Evolutionary conservation across 1,284 basidiomycete species (phyloP).

Genomic region (Afroboletus lepidellus): DNA sequence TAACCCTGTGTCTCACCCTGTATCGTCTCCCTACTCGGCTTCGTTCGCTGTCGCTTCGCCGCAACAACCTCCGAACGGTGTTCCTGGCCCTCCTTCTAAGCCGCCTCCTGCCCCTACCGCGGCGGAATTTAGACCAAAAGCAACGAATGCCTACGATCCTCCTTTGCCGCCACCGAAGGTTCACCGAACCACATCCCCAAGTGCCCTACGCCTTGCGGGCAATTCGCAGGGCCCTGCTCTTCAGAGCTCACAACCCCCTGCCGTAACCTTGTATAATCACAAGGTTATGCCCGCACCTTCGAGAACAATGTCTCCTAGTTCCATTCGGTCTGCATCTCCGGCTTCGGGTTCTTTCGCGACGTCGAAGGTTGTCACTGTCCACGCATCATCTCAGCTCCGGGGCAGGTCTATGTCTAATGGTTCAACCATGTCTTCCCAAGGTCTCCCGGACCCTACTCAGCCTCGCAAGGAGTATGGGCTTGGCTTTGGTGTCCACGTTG

Average conservation of each 20-base stretch:
- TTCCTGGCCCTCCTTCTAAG: conserved; percentile 32
- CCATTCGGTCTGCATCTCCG: conserved; percentile 33
- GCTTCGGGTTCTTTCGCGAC: conserved; percentile 24
- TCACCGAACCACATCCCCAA: conserved; percentile 28
- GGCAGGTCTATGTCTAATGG: conserved; percentile 50
- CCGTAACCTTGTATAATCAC: conserved; percentile 18
- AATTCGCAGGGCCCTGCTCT: conserved; percentile 14
- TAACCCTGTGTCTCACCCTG: conserved; percentile 18
- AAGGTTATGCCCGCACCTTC: conserved; percentile 20
- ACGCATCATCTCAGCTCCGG: conserved; percentile 29
- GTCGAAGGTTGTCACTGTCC: conserved; percentile 15
- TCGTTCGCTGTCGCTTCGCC: conserved; percentile 17
- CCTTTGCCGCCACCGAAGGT: conserved; percentile 61
- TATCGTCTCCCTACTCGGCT: conserved; percentile 23
- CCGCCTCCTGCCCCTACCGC: conserved; percentile 36
- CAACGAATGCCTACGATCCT: conserved; percentile 76
- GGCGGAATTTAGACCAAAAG: conserved; percentile 55
- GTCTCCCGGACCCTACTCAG: conserved; percentile 17
- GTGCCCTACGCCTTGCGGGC: conserved; percentile 22
- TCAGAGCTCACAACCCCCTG: conserved; percentile 15
- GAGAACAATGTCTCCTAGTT: conserved; percentile 37
- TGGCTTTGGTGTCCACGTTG: conserved; percentile 20
- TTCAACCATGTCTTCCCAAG: conserved; percentile 45
- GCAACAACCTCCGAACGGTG: conserved; percentile 16
- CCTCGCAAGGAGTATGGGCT: conserved; percentile 33